Conservation (phyloP, 2,329 filamentous ascomycete species). For the Coleophoma eucalyptorum region DNA sequence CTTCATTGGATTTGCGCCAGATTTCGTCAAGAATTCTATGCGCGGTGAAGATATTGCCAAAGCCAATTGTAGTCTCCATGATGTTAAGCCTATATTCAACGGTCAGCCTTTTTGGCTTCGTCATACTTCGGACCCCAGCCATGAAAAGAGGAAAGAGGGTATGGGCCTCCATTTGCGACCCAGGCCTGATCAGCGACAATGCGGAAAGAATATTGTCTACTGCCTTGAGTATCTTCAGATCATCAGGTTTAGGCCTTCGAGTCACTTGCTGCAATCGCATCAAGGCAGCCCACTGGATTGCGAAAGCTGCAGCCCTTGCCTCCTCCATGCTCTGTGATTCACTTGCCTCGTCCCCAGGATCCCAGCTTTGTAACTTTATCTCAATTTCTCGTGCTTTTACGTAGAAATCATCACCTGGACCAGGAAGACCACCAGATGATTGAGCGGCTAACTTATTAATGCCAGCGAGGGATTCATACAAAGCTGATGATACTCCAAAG, state of each 20-base stretch:
- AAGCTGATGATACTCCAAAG: background rate
- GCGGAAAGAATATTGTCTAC: background rate
- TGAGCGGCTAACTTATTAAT: background rate
- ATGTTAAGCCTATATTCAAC: slow-evolving; percentile 4
- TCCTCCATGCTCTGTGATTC: background rate
- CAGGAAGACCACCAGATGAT: no score
- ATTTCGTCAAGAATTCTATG: slow-evolving; percentile 3
- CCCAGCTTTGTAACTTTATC: background rate
- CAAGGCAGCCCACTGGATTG: slow-evolving; percentile 2
- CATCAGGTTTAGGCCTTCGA: background rate
- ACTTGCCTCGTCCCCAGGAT: background rate
- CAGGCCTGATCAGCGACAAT: slow-evolving; percentile 2
- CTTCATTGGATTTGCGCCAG: background rate
- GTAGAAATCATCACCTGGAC: no score
- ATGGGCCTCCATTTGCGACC: slow-evolving; percentile 1
- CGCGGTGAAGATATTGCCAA: background rate
- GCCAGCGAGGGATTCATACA: background rate
- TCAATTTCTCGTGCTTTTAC: background rate
- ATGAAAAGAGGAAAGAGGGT: slow-evolving; percentile 4
- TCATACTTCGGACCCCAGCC: slow-evolving; percentile 2
- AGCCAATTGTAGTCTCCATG: slow-evolving; percentile 2
- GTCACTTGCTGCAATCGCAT: slow-evolving; percentile 1
- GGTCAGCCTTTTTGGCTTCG: slow-evolving; percentile 1
- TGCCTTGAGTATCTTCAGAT: background rate
- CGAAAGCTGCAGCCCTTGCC: background rate